Percentiles rank a stretch among this genome's conserved stretches.
phyloP scores from a whole-genome alignment of 2,329 filamentous ascomycete genomes.

The Diplodia scrobiculata region DNA sequence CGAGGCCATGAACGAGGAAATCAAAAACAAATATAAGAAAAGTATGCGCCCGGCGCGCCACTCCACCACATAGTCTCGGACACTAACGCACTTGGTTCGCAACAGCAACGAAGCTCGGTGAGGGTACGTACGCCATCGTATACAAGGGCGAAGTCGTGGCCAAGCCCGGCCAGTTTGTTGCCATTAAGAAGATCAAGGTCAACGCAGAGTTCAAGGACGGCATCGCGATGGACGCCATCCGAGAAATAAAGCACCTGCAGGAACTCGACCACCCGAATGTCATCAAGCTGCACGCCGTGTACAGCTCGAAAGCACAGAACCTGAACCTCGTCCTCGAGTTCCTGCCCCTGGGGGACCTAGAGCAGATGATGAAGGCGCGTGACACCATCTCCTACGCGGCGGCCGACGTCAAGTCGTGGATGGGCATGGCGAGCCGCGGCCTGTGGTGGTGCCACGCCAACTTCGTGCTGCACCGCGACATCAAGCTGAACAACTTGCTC shows the following conservation, averaged over 20 bases:
- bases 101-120: conserved; percentile 82
- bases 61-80: neutral
- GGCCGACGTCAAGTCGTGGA: conserved; percentile 96
- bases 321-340: conserved; percentile 94
- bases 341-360: conserved; percentile 88
- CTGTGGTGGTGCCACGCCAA: conserved; percentile 98
- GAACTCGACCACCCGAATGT: conserved; percentile 95
- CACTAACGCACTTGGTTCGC: conserved; percentile 17
- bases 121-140: conserved; percentile 96
- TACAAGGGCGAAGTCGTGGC: conserved; percentile 79
- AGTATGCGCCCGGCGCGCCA: conserved; percentile 22
- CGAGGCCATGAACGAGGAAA: conserved; percentile 52
- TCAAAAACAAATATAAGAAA: conserved; percentile 62
- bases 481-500: conserved; percentile 97
- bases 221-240: conserved; percentile 89
- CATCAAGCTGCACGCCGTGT: conserved; percentile 87
- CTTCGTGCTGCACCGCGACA: conserved; percentile 91
- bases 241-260: conserved; percentile 92
- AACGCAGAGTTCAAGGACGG: conserved; percentile 86
- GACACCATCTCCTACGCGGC: conserved; percentile 76
- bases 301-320: conserved; percentile 94
- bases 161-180: conserved; percentile 74
- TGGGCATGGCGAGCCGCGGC: conserved; percentile 91
- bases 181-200: conserved; percentile 91
- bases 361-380: conserved; percentile 88